Conservation (phyloP, 192 early-diverging fungal genomes). For the Mortierella hygrophila region DNA sequence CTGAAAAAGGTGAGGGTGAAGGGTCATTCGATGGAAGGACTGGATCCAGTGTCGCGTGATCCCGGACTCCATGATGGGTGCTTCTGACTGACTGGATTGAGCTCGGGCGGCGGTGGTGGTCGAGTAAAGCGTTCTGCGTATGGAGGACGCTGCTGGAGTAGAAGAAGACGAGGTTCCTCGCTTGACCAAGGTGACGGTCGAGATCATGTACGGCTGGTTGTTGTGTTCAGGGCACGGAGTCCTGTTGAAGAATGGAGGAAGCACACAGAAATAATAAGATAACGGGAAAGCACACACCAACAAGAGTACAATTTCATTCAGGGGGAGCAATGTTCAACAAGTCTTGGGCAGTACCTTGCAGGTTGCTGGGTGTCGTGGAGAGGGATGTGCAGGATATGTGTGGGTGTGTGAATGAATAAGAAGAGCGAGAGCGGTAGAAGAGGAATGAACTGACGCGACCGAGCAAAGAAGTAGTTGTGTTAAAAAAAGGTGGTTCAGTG, state of each 20-base stretch:
- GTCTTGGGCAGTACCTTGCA: too few species aligned
- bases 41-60: slow-evolving; percentile 54
- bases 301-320: too few species aligned
- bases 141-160: not conserved
- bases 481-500: not conserved
- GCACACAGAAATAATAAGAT: not conserved
- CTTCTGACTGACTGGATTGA: not conserved
- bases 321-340: too few species aligned
- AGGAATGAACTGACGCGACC: not conserved
- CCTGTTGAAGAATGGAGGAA: not conserved
- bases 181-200: slow-evolving; percentile 38
- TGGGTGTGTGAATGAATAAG: too few species aligned
- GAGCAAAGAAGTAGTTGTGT: not conserved
- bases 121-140: not conserved
- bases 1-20: slow-evolving; percentile 27
- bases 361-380: too few species aligned
- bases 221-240: not conserved
- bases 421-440: not conserved
- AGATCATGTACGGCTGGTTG: slow-evolving; percentile 16
- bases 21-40: slow-evolving; percentile 46
- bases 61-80: slow-evolving; percentile 22
- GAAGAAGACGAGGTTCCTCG: slow-evolving; percentile 21
- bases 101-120: not conserved
- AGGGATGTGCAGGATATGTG: too few species aligned
- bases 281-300: not conserved